phyloP scores from a whole-genome alignment of 352 stramenopile species.

The Pythium aphanidermatum region DNA sequence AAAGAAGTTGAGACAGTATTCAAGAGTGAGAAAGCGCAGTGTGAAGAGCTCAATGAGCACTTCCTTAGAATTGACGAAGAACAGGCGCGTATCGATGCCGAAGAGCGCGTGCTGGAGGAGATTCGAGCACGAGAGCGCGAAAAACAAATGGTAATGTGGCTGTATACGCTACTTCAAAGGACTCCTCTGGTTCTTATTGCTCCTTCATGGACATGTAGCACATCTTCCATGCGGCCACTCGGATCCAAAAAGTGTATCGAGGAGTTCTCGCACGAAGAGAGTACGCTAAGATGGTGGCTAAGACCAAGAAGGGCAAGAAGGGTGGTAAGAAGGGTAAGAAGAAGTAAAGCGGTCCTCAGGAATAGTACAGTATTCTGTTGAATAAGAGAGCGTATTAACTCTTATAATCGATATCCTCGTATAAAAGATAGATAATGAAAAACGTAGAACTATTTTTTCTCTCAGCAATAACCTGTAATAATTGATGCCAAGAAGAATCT shows the following conservation, averaged over 20 bases:
- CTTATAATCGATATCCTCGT: no score
- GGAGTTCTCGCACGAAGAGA: conserved; percentile 56
- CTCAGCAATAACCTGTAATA: conserved; percentile 8
- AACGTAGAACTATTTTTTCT: no score
- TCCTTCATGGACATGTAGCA: no score
- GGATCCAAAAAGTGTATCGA: conserved; percentile 81
- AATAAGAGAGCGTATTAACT: no score
- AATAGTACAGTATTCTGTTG: conserved; percentile 1
- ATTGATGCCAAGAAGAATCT: conserved; percentile 15
- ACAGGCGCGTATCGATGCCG: conserved; percentile 74
- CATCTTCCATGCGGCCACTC: conserved; percentile 60
- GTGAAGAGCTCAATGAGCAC: conserved; percentile 71
- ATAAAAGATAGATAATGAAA: no score
- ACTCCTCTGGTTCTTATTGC: conserved; percentile 2
- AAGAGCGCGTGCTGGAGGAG: conserved; percentile 67
- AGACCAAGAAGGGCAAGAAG: conserved; percentile 82
- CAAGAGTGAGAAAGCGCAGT: conserved; percentile 43
- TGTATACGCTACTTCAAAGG: background rate
- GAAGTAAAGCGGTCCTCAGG: conserved; percentile 13
- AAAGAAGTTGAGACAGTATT: conserved; percentile 36
- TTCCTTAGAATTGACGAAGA: conserved; percentile 87
- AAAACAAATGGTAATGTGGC: conserved; percentile 55
- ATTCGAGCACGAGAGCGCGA: conserved; percentile 64
- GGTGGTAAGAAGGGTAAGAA: conserved; percentile 34
- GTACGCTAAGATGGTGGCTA: conserved; percentile 68